Evolutionary conservation across 2,329 filamentous ascomycete genomes (phyloP).

Genomic region (Ampelomyces quisqualis): DNA sequence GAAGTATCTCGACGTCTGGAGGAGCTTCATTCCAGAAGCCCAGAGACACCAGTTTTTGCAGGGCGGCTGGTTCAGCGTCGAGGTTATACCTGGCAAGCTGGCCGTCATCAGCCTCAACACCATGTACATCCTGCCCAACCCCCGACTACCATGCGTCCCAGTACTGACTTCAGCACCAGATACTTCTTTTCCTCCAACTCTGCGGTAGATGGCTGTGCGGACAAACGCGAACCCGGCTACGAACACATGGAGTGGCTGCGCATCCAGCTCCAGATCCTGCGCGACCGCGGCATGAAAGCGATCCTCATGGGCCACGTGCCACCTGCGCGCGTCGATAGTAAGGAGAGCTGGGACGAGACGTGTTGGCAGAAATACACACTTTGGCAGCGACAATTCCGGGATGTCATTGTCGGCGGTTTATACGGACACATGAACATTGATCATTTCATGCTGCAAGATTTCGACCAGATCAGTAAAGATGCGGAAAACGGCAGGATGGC

Average conservation of each 20-base stretch:
- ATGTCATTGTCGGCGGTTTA: slow-evolving; percentile 75
- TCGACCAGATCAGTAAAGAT: slow-evolving; percentile 68
- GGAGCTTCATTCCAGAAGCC: slow-evolving; percentile 82
- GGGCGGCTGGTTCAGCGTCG: slow-evolving; percentile 92
- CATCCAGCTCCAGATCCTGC: slow-evolving; percentile 80
- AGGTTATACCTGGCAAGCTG: slow-evolving; percentile 82
- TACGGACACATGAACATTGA: slow-evolving; percentile 99
- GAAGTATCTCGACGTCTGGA: slow-evolving; percentile 77
- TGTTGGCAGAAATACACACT: slow-evolving; percentile 98
- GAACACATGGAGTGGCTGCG: slow-evolving; percentile 96
- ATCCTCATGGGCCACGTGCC: slow-evolving; percentile 94
- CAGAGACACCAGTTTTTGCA: slow-evolving; percentile 88
- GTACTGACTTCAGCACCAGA: slow-evolving; percentile 21
- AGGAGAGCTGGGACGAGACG: slow-evolving; percentile 90
- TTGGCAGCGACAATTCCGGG: slow-evolving; percentile 86
- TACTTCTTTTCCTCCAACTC: slow-evolving; percentile 95
- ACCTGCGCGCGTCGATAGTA: slow-evolving; percentile 79
- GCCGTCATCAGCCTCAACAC: slow-evolving; percentile 95
- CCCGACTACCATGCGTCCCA: too few relatives aligned
- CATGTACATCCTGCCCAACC: too few relatives aligned
- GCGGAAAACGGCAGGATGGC: slow-evolving; percentile 48
- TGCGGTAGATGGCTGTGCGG: slow-evolving; percentile 85
- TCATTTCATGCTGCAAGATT: slow-evolving; percentile 92
- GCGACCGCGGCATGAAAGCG: slow-evolving; percentile 84
- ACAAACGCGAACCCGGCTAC: slow-evolving; percentile 79